Evolutionary conservation across 805 yeast genomes (phyloP), one percentile per base, ranked within the genome.

Genomic region (Sungouiozyma ichnusensis): DNA sequence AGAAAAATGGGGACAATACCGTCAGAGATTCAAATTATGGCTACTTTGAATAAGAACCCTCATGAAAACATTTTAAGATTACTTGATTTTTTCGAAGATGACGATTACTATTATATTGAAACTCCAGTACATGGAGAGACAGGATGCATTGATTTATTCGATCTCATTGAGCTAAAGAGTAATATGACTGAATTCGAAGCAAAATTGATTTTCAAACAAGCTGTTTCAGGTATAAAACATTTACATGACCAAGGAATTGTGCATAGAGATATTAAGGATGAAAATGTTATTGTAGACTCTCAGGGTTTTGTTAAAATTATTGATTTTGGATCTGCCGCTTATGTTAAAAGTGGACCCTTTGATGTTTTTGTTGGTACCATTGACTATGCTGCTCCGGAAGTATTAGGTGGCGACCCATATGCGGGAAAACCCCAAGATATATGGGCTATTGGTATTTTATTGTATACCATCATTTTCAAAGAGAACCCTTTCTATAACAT

Each of bases 361-460:
- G 95, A 90, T 51, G 95, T 92, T 4, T 90, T 92, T 64, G 97
- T 92, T 2, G 98, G 98, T 2, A 92, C 98, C 0, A 79, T 92
- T 36, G 97, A 92, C 61, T 92, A 90, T 61, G 97, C 97, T 1
- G 94, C 97, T 0, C 98, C 98, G 0, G 98, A 92, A 62, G 95
- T 92, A 0, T 68, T 92, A 31, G 73, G 79, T 40, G 98, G 97
- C 2, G 79, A 79, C 46, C 81, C 88, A 17, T 92, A 90, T 55
- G 86, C 78, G 40, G 98, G 98, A 17, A 81, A 77, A 58, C 90
- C 95, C 3, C 98, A 92, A 61, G 98, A 92, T 63, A 81, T 88
- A 2, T 92, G 98, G 98, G 95, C 97, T 0, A 69, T 90, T 57
- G 98, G 98, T 2, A 84, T 92, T 17, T 66, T 92, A 44, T 66